These are phyloP conservation scores for Taxawa tesnikishii DNA, from an alignment of 2,329 filamentous ascomycete genomes.

Conservation along the genomic window DNA sequence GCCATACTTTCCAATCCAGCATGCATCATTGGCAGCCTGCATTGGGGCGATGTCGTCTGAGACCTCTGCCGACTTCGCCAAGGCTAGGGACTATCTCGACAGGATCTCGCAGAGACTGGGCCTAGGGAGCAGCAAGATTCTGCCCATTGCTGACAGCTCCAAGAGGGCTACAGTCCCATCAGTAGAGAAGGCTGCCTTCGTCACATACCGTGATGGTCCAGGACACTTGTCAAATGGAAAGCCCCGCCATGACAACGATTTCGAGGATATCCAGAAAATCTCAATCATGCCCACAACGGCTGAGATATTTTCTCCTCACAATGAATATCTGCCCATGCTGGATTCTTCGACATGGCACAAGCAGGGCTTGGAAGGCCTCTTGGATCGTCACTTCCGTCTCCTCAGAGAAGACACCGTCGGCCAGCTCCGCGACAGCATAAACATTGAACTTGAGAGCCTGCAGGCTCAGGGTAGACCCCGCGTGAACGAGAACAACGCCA, in stretches of 20 bases:
- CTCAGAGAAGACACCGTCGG: slow-evolving; percentile 44
- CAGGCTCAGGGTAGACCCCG: slow-evolving; percentile 10
- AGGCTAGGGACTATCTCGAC: too few species aligned
- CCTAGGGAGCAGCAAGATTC: too few species aligned
- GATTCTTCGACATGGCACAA: slow-evolving; percentile 29
- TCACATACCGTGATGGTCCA: slow-evolving; percentile 13
- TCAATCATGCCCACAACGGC: slow-evolving; percentile 36
- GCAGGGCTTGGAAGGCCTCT: slow-evolving; percentile 31
- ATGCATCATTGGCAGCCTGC: too few species aligned
- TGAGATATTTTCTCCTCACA: slow-evolving; percentile 31
- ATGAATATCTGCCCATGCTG: slow-evolving; percentile 29
- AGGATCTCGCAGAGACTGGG: too few species aligned
- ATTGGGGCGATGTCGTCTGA: too few species aligned
- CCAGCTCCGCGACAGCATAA: slow-evolving; percentile 38
- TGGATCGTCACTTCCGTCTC: slow-evolving; percentile 45
- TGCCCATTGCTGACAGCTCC: too few species aligned
- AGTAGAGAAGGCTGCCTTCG: too few species aligned
- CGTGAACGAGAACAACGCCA: too few species aligned
- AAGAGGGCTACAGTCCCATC: too few species aligned
- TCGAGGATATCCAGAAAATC: slow-evolving; percentile 33
- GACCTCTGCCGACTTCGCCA: too few species aligned
- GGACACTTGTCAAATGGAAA: slow-evolving; percentile 19
- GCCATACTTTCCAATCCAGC: too few species aligned
- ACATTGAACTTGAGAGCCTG: slow-evolving; percentile 25
- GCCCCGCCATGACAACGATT: slow-evolving; percentile 39